Base-by-base conservation (phyloP, 2,329 filamentous ascomycete genomes). In the Aspergillus sp. region DNA sequence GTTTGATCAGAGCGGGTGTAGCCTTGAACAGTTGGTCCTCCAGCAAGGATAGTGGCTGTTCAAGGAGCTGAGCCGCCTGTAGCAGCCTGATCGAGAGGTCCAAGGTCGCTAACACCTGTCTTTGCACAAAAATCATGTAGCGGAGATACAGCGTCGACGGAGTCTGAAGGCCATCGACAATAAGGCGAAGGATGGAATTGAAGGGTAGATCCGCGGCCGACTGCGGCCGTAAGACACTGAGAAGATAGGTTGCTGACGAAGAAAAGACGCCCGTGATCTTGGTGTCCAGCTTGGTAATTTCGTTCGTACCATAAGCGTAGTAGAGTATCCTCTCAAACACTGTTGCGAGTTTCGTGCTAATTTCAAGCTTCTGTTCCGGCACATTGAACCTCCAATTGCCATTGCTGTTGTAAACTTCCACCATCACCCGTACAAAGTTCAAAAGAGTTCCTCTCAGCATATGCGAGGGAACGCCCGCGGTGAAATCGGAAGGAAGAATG, bases 391-490 rank as follows among this genome's bases (percentile, higher is more conserved):
- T 89, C 95, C 94, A 99, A 5, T 88, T 92, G 30, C 87, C 86
- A 39, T 90, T 90, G 74, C 90, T 95, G 77, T 96, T 92, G 66
- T 96, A 89, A 6, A 96, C 85, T 70, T 96, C 92, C 23, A 96
- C 84, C 64, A 91, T 83, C 2, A 88, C 88, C 66, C 90, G 88
- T 6, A 89, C 88, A 68, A 94, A 90, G 3, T 88, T 87, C 49
- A 89, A 80, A 41, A 92, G 81, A 17, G 93, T 88, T 51, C 86
- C 86, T 48, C 86, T 84, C 66, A 96, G 84, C 41, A 90, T 84
- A 71, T 92, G 89, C 66, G 96, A 90, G 5, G 92, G 90, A 32
- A 91, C 88, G 5, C 89, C 89, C 39, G 90, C 84, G 77, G 88
- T 78, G 88, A 60, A 87, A 78, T 78, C 76, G 10, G 69, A 69